Evolutionary conservation across 305 asterid genomes (phyloP).

Genomic region (Rubia peregrina): DNA sequence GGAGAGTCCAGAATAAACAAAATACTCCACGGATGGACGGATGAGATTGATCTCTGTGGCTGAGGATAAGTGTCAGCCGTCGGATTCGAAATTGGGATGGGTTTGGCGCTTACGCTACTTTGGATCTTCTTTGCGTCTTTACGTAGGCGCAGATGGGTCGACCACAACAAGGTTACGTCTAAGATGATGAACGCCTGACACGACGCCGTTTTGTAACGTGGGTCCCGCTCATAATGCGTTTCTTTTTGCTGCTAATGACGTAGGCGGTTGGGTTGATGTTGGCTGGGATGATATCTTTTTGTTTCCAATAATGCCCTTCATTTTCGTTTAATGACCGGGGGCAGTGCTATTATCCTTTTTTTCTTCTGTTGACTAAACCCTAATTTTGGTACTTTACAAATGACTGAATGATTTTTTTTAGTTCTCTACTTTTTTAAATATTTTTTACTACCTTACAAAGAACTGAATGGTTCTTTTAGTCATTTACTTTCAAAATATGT

Average conservation of each 20-base stretch:
- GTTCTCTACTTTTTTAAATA: no score
- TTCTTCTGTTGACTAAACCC: no score
- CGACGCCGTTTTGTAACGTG: constrained; percentile 38
- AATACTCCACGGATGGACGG: constrained; percentile 25
- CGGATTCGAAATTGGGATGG: constrained; percentile 34
- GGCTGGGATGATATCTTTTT: not conserved
- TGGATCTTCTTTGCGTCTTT: constrained; percentile 70
- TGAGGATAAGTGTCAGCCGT: constrained; percentile 30
- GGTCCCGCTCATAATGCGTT: constrained; percentile 24
- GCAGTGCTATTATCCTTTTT: no score
- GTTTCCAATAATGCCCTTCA: constrained; percentile 11
- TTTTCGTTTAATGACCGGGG: not conserved
- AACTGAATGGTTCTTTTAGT: no score
- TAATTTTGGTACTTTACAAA: no score
- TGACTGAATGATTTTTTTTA: no score
- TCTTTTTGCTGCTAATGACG: constrained; percentile 29
- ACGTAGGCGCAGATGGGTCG: constrained; percentile 50
- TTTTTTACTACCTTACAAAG: no score
- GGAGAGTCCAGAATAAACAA: constrained; percentile 29
- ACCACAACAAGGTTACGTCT: constrained; percentile 45
- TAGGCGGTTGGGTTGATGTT: constrained; percentile 12
- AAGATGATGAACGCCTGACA: constrained; percentile 19
- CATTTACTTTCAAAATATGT: no score
- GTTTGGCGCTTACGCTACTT: constrained; percentile 80
- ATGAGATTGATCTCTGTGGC: constrained; percentile 36